Base-by-base conservation (phyloP, 495 filamentous ascomycete species). In the Tetracladium marchalianum region DNA sequence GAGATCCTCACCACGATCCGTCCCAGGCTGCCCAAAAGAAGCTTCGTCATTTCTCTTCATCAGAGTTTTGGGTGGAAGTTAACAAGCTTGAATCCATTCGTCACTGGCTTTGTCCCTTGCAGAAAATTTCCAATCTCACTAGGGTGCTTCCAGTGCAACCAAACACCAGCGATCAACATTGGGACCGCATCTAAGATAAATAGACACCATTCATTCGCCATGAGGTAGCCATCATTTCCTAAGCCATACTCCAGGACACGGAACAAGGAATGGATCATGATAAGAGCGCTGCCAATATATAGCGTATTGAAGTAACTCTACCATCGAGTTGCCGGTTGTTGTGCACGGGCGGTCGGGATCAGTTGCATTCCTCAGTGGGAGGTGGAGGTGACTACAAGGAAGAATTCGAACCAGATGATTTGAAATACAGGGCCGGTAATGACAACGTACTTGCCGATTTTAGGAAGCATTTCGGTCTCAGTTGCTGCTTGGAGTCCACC, bases 111-210 rank as follows among this genome's bases (percentile, higher is more conserved):
- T 7, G 22, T 27, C 22, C 22, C 22, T 27, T 27, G 22, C 7
- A 27, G 22, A 3, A 27, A 27, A 27, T 3, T 3, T 27, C 22
- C 22, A 27, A 27, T 27, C 22, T 59, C 61, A 18, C 48, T 62
- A 17, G 68, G 70, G 49, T 71, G 62, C 9, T 64, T 46, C 11
- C 65, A 51, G 43, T 67, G 69, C 44, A 82, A 71, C 1, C 72
- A 44, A 0, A 71, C 47, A 58, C 75, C 71, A 13, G 70, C 73
- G 0, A 57, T 6, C 16, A 77, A 52, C 80, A 87, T 84, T 36
- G 77, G 51, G 35, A 68, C 38, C 11, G 70, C 63, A 55, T 87
- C 81, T 49, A 85, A 84, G 2, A 80, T 53, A 54, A 82, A 85
- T 41, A 84, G 54, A 48, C 73, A 75, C 40, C 66, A 70, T 60